Percentiles rank a stretch among this genome's conserved stretches.
Conservation (phyloP, 2,329 filamentous ascomycete genomes). For the Apiospora pterosperma region DNA sequence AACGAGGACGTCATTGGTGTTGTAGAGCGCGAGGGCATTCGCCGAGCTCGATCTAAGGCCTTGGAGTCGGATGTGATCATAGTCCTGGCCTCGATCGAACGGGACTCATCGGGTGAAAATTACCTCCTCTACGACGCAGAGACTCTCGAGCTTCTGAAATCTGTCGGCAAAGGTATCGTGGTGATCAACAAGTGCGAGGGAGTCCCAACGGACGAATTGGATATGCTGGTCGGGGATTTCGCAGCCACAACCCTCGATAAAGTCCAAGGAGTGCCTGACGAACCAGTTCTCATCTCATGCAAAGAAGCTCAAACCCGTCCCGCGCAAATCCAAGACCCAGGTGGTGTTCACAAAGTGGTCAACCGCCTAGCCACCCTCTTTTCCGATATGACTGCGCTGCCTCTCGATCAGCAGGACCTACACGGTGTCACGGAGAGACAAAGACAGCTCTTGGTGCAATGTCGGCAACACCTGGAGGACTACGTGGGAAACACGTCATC, state of each 20-base stretch:
- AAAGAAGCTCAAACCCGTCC: constrained; percentile 45
- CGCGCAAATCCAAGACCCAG: constrained; percentile 25
- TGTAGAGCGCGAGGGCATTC: constrained; percentile 87
- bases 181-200: constrained; percentile 63
- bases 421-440: constrained; percentile 90
- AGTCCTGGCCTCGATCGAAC: constrained; percentile 73
- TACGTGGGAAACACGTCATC: constrained; percentile 62
- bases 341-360: constrained; percentile 68
- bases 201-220: constrained; percentile 32
- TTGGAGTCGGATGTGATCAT: constrained; percentile 82
- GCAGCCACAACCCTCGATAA: constrained; percentile 30
- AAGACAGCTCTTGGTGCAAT: constrained; percentile 73
- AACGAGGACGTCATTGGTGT: constrained; percentile 53
- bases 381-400: constrained; percentile 64
- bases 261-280: constrained; percentile 36
- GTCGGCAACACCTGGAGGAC: constrained; percentile 65
- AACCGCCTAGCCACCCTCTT: constrained; percentile 66
- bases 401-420: constrained; percentile 73
- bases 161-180: constrained; percentile 50
- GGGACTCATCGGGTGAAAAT: constrained; percentile 26
- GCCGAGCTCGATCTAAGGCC: constrained; percentile 77
- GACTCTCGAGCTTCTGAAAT: constrained; percentile 37
- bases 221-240: constrained; percentile 39
- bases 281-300: constrained; percentile 69
- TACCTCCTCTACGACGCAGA: constrained; percentile 52